phyloP scores from a whole-genome alignment of 2,329 filamentous ascomycete species.

The Ceratocystis huliohia region DNA sequence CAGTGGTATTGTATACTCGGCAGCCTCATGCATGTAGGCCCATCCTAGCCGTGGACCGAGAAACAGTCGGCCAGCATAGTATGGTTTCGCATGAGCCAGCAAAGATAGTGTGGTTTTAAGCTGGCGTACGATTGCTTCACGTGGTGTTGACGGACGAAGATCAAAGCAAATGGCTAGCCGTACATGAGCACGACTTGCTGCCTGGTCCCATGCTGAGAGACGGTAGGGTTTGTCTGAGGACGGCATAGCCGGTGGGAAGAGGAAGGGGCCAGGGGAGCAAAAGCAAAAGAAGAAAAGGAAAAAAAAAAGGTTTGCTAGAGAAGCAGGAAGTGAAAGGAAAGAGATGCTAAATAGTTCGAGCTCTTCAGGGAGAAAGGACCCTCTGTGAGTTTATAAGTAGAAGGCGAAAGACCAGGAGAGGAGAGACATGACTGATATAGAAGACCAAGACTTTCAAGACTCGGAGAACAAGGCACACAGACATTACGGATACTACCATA shows the following conservation, averaged over 20 bases:
- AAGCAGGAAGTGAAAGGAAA: not conserved
- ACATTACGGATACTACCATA: slow-evolving; percentile 3
- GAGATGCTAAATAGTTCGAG: not conserved
- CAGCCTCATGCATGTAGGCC: slow-evolving; percentile 22
- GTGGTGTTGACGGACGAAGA: slow-evolving; percentile 18
- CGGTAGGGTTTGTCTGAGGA: slow-evolving; percentile 14
- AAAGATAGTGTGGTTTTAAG: slow-evolving; percentile 22
- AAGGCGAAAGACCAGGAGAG: not conserved
- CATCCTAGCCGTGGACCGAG: slow-evolving; percentile 22
- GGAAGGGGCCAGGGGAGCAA: not conserved
- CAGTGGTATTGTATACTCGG: slow-evolving; percentile 23
- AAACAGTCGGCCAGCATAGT: slow-evolving; percentile 26
- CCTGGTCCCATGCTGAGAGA: slow-evolving; percentile 23
- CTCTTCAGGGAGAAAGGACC: not conserved
- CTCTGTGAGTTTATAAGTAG: not conserved
- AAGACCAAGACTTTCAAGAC: not conserved
- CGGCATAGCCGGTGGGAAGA: not conserved
- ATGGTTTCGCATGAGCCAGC: slow-evolving; percentile 24
- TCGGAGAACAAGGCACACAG: not conserved
- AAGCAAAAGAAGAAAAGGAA: not conserved
- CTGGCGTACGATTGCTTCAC: slow-evolving; percentile 19
- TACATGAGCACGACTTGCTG: slow-evolving; percentile 21
- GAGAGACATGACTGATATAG: not conserved
- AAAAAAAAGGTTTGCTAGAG: too few relatives aligned
- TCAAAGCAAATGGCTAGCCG: slow-evolving; percentile 25